Evolutionary conservation across 352 stramenopile genomes (phyloP), one percentile per base, ranked within the genome.

Genomic region (Phytophthora meadii): DNA sequence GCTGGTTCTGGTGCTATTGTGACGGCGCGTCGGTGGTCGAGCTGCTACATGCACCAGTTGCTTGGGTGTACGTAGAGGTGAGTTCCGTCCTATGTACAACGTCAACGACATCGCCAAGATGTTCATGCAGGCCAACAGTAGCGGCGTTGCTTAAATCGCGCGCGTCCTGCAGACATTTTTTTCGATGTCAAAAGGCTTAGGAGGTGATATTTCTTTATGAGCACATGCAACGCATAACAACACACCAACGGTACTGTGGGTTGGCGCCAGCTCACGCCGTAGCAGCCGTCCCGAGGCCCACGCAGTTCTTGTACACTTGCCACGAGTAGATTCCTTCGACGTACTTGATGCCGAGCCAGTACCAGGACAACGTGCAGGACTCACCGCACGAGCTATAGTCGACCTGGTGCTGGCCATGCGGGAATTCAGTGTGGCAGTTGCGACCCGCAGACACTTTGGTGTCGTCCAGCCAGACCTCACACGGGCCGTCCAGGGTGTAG

Each of bases 271-370:
- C 64, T 52, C 46, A 72, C 15, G 44, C 51, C 15, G 57, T 55
- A 2, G 54, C 53, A 11, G 30, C 45, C 22, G 62, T 67, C 49
- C 37, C 46, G 32, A 83, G 65, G 0, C 54, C 66, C 28, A 88
- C 60, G 50, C 79, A 88, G 68, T 84, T 82, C 65, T 88, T 88
- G 68, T 82, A 88, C 37, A 88, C 76, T 50, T 88, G 79, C 79
- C 79, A 88, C 55, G 79, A 88, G 65, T 82, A 88, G 7, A 70
- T 59, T 34, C 70, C 69, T 32, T 83, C 70, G 39, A 78, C 46
- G 58, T 77, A 88, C 28, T 79, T 79, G 52, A 88, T 57, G 19
- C 76, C 76, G 30, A 88, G 76, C 79, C 79, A 88, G 58, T 82
- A 88, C 76, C 77, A 88, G 37, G 54, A 61, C 34, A 88, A 66